Evolutionary conservation across 805 yeast genomes (phyloP).

Genomic region (Metschnikowia borealis): DNA sequence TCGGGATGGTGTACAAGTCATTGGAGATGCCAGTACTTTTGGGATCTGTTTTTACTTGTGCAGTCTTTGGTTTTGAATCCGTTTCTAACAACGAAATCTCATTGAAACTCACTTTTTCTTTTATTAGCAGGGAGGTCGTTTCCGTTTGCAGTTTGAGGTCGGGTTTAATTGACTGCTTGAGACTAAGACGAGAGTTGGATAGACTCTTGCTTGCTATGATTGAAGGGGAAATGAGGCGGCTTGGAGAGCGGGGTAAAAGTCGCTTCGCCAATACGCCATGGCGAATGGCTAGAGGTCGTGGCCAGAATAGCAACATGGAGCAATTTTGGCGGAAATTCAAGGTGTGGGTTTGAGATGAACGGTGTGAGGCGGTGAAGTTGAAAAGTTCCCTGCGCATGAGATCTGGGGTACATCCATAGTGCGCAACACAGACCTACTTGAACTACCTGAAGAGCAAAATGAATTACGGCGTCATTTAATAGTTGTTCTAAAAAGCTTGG

Average conservation of each 20-base stretch:
- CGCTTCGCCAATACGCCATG: not conserved
- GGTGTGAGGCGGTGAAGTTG: not conserved
- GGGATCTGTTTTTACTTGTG: not conserved
- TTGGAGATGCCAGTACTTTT: slow-evolving; percentile 1
- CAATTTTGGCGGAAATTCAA: no score
- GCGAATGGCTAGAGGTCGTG: not conserved
- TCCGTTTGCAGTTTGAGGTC: not conserved
- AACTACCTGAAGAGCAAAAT: not conserved
- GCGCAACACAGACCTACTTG: not conserved
- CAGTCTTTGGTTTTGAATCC: no score
- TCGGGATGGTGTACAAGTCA: slow-evolving; percentile 77
- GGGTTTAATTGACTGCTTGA: not conserved
- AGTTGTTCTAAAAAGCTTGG: not conserved
- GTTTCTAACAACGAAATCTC: no score
- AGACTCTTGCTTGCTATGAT: not conserved
- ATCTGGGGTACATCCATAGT: slow-evolving; percentile 3
- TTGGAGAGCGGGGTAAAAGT: not conserved
- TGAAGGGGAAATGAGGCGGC: not conserved
- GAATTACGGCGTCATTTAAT: not conserved
- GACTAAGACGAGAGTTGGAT: not conserved
- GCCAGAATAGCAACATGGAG: not conserved
- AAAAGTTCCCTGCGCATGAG: not conserved
- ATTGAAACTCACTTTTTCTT: not conserved
- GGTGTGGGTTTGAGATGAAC: not conserved
- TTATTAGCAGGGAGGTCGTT: not conserved